A percentile compares a stretch with the other conserved stretches of the same genome.
Conservation (phyloP, 257 asterid species). For the Ocimum tenuiflorum region DNA sequence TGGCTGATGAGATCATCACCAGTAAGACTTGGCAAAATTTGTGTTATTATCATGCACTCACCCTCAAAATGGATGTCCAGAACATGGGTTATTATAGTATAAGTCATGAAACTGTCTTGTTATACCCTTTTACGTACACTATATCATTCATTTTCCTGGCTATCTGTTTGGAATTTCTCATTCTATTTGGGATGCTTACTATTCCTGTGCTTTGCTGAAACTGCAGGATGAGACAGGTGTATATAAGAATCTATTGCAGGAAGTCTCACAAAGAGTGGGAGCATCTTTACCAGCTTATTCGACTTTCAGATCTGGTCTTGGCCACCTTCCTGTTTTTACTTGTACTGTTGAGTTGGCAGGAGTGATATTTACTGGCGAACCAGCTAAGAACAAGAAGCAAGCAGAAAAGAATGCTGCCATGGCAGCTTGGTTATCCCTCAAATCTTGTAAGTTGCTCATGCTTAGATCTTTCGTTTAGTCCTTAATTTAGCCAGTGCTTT, state of each 20-base stretch:
- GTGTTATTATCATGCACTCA: not conserved
- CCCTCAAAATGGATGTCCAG: not conserved
- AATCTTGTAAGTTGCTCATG: conserved; percentile 41
- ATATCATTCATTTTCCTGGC: not conserved
- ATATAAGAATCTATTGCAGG: conserved; percentile 78
- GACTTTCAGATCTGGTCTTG: conserved; percentile 62
- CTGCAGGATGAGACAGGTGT: conserved; percentile 78
- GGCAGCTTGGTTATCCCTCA: conserved; percentile 79
- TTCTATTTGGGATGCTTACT: conserved; percentile 10
- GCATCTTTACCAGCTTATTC: conserved; percentile 61
- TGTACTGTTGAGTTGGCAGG: conserved; percentile 72
- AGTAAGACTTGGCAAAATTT: not conserved
- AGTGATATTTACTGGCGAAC: conserved; percentile 66
- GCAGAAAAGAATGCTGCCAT: conserved; percentile 86
- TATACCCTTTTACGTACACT: not conserved
- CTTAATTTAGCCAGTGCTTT: not conserved
- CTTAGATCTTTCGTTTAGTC: not conserved
- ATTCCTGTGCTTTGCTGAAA: conserved; percentile 17
- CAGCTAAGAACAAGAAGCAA: conserved; percentile 78
- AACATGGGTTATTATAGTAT: not conserved
- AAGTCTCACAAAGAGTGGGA: conserved; percentile 78
- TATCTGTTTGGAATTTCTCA: not conserved
- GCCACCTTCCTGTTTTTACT: conserved; percentile 67
- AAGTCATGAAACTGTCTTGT: conserved; percentile 11
- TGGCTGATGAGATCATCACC: too few relatives aligned